Percentiles rank a stretch among this genome's conserved stretches.
phyloP scores from a whole-genome alignment of 768 basidiomycete species.

The Suillus lakei region DNA sequence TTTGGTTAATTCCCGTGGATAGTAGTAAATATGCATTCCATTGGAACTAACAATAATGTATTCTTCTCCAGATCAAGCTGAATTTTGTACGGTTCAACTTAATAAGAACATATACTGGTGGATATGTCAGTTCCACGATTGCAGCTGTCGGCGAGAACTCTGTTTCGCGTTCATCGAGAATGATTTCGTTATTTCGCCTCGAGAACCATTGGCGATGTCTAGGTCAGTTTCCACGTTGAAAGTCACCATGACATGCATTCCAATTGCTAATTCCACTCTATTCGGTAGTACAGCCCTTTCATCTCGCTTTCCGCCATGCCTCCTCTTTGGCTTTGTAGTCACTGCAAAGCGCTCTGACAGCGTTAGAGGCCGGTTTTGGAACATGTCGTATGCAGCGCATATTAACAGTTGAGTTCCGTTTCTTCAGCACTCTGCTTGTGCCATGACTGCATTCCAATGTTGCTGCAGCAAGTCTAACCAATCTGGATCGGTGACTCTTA shows the following conservation, averaged over 20 bases:
- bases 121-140: too few relatives aligned
- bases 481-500: constrained; percentile 31
- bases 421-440: constrained; percentile 13
- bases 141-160: neutral
- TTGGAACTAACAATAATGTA: constrained; percentile 36
- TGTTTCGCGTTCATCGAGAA: too few relatives aligned
- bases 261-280: neutral
- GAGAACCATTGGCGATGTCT: too few relatives aligned
- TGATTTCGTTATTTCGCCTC: too few relatives aligned
- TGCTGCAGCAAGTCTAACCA: constrained; percentile 38
- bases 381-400: constrained; percentile 28
- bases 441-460: constrained; percentile 38
- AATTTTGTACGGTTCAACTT: constrained; percentile 1
- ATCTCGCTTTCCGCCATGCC: too few relatives aligned
- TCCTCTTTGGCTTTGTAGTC: neutral
- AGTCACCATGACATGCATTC: constrained; percentile 9
- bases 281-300: neutral
- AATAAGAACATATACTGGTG: too few relatives aligned
- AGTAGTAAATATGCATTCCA: constrained; percentile 18
- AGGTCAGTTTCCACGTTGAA: constrained; percentile 42
- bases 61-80: constrained; percentile 28
- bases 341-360: too few relatives aligned
- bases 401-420: constrained; percentile 28
- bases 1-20: neutral
- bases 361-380: too few relatives aligned